Conservation (phyloP, 1,284 basidiomycete genomes). For the Wolfiporia cocos region DNA sequence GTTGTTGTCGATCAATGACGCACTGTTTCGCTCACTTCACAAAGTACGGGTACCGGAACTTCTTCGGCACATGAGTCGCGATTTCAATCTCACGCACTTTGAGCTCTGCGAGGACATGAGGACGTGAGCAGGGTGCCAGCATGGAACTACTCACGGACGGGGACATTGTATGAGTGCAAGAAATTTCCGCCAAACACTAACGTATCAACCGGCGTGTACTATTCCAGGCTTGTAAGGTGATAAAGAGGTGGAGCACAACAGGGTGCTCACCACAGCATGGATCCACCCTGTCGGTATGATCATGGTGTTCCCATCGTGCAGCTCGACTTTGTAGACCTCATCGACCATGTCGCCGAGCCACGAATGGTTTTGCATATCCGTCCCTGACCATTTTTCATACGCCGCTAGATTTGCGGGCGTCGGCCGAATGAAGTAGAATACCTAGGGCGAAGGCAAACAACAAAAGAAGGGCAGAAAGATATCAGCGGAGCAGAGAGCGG, state of each 20-base stretch:
- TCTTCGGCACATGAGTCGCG: conserved; percentile 88
- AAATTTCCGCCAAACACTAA: conserved; percentile 98
- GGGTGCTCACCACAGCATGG: conserved; percentile 78
- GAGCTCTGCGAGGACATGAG: conserved; percentile 52
- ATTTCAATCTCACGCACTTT: conserved; percentile 89
- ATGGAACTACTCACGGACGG: conserved; percentile 61
- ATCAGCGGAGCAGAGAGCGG: conserved; percentile 4
- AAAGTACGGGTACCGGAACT: conserved; percentile 90
- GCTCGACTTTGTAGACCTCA: conserved; percentile 80
- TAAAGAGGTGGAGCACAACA: background rate
- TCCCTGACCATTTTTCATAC: conserved; percentile 87
- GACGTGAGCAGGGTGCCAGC: conserved; percentile 4
- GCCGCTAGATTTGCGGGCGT: conserved; percentile 86
- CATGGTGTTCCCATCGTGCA: conserved; percentile 89
- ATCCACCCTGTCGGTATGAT: conserved; percentile 97
- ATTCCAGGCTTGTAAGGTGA: background rate
- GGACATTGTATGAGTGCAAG: conserved; percentile 78
- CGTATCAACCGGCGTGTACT: conserved; percentile 90
- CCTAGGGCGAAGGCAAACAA: conserved; percentile 40
- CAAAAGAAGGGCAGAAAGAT: too few species aligned
- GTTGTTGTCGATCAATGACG: conserved; percentile 4
- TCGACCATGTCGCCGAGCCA: conserved; percentile 94
- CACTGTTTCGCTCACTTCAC: conserved; percentile 47
- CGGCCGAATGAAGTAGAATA: conserved; percentile 94
- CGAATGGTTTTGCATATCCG: conserved; percentile 77